Percentiles rank a stretch among this genome's conserved stretches.
These are phyloP conservation scores for Acacia melanoxylon DNA, from an alignment of 306 rosid species.

Conservation along the genomic window DNA sequence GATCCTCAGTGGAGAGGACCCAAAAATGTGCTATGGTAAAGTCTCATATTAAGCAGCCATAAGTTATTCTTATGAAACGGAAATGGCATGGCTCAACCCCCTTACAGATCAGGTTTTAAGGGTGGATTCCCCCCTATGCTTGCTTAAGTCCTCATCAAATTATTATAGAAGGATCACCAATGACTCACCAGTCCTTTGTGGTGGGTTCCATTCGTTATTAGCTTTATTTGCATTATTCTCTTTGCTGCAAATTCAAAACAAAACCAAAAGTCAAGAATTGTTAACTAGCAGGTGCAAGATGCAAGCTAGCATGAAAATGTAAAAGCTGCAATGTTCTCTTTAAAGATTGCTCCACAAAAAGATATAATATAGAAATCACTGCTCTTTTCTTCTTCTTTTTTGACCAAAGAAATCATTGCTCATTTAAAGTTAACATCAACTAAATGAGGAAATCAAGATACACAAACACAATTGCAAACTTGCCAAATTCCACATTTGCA, in stretches of 20 bases:
- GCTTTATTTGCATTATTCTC: constrained; percentile 57
- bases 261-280: background rate
- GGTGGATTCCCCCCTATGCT: background rate
- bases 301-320: background rate
- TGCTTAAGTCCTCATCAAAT: background rate
- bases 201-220: constrained; percentile 67
- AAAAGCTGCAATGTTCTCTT: background rate
- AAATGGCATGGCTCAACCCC: background rate
- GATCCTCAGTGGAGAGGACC: background rate
- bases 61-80: background rate
- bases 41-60: background rate
- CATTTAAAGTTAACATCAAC: background rate
- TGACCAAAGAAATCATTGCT: background rate
- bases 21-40: background rate
- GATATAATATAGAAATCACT: background rate
- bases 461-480: background rate
- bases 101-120: background rate
- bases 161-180: constrained; percentile 6
- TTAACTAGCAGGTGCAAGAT: background rate
- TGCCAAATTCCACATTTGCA: background rate
- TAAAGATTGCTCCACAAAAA: background rate
- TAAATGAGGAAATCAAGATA: background rate
- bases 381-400: background rate
- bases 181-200: constrained; percentile 68
- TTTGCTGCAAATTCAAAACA: constrained; percentile 53